These are phyloP conservation scores for Aspergillus biplanus DNA, from an alignment of 495 filamentous ascomycete genomes.

Conservation along the genomic window DNA sequence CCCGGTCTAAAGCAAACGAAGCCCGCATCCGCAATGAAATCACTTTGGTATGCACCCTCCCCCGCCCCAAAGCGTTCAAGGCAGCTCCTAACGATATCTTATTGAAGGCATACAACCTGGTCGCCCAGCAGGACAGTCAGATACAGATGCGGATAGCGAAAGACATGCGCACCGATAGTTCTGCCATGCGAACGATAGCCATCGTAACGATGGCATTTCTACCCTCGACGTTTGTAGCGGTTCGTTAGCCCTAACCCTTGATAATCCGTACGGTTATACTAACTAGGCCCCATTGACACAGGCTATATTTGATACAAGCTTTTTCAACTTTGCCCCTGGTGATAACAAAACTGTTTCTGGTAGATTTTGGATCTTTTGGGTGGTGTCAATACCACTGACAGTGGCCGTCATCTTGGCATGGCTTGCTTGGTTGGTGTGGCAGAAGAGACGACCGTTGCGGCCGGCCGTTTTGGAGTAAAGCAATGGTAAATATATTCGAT, in stretches of 20 bases:
- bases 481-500: background rate
- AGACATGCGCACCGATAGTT: background rate
- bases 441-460: background rate
- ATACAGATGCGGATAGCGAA: background rate
- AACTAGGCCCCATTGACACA: background rate
- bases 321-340: background rate
- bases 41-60: background rate
- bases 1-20: background rate
- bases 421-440: background rate
- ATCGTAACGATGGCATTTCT: background rate
- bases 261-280: background rate
- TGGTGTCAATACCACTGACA: background rate
- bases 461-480: background rate
- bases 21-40: background rate
- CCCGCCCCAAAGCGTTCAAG: too few species aligned
- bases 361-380: constrained; percentile 1
- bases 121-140: background rate
- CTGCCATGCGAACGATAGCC: background rate
- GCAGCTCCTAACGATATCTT: background rate
- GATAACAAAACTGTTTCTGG: background rate
- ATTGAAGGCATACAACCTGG: background rate
- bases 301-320: background rate
- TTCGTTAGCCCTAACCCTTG: background rate
- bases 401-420: background rate
- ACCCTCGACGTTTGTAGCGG: background rate